Evolutionary conservation across 2,329 filamentous ascomycete genomes (phyloP).

Genomic region (Curvularia spicifera): DNA sequence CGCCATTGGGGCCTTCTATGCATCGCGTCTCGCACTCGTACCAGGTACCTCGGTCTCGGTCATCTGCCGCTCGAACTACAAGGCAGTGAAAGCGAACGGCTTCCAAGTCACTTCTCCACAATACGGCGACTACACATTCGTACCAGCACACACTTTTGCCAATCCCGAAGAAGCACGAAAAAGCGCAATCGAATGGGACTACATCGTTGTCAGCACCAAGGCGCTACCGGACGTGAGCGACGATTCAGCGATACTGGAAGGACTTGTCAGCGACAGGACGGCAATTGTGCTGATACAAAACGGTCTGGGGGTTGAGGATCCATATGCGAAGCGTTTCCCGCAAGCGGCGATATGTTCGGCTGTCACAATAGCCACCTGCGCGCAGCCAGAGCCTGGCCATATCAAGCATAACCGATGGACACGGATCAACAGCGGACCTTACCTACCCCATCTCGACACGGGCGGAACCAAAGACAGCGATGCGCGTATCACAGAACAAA

Average conservation of each 20-base stretch:
- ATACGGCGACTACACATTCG: slow-evolving; percentile 72
- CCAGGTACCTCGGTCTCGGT: slow-evolving; percentile 67
- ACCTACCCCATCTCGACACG: slow-evolving; percentile 58
- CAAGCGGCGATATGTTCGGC: slow-evolving; percentile 67
- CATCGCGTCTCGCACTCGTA: slow-evolving; percentile 68
- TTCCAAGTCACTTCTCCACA: slow-evolving; percentile 69
- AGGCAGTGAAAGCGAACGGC: slow-evolving; percentile 65
- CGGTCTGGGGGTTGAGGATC: slow-evolving; percentile 72
- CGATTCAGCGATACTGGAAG: slow-evolving; percentile 66
- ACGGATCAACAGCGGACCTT: slow-evolving; percentile 71
- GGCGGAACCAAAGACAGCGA: slow-evolving; percentile 30
- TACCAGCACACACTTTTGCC: slow-evolving; percentile 66
- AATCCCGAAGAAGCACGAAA: slow-evolving; percentile 63
- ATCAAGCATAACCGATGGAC: slow-evolving; percentile 78
- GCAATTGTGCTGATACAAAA: slow-evolving; percentile 74
- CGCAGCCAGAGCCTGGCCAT: slow-evolving; percentile 67
- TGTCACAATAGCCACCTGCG: slow-evolving; percentile 72
- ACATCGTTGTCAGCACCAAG: slow-evolving; percentile 73
- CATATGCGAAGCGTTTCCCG: slow-evolving; percentile 69
- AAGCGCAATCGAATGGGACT: slow-evolving; percentile 63
- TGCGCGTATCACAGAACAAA: slow-evolving; percentile 52
- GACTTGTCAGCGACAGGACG: slow-evolving; percentile 61
- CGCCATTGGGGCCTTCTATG: slow-evolving; percentile 76
- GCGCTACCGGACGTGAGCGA: slow-evolving; percentile 70
- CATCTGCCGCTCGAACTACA: slow-evolving; percentile 76